A percentile compares a stretch with the other conserved stretches of the same genome.
Conservation (phyloP, 768 basidiomycete species). For the Suillus discolor region DNA sequence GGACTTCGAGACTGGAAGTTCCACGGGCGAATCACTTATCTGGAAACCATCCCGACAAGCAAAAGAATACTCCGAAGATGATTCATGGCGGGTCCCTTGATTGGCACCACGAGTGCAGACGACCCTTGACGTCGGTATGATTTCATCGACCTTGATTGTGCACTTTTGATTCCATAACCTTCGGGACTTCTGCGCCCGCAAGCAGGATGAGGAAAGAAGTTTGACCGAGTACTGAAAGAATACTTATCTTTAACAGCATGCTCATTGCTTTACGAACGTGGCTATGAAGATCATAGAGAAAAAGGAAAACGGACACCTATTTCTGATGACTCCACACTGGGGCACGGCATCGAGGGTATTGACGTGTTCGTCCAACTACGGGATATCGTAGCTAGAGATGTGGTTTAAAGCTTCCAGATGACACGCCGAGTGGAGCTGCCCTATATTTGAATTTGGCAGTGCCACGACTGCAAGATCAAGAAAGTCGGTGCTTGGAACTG, state of each 20-base stretch:
- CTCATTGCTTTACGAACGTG: background rate
- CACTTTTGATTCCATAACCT: background rate
- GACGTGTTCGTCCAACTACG: background rate
- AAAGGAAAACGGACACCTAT: background rate
- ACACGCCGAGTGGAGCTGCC: background rate
- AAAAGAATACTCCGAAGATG: background rate
- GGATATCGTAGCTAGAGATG: background rate
- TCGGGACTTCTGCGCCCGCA: background rate
- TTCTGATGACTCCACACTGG: background rate
- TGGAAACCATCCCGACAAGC: background rate
- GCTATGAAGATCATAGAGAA: background rate
- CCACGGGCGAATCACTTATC: background rate
- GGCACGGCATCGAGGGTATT: background rate
- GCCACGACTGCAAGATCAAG: background rate
- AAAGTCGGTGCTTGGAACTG: background rate
- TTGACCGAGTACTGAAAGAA: background rate
- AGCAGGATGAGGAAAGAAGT: background rate
- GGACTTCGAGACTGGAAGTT: background rate
- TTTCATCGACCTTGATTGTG: background rate
- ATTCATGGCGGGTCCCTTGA: conserved; percentile 2
- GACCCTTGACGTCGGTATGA: background rate
- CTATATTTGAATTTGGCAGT: background rate
- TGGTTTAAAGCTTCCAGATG: background rate
- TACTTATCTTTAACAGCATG: background rate
- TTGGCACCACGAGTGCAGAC: background rate